A percentile compares a stretch with the other conserved stretches of the same genome.
Evolutionary conservation across 225 moss, liverwort and hornwort genomes (phyloP).

Genomic region (Straminergon stramineum): DNA sequence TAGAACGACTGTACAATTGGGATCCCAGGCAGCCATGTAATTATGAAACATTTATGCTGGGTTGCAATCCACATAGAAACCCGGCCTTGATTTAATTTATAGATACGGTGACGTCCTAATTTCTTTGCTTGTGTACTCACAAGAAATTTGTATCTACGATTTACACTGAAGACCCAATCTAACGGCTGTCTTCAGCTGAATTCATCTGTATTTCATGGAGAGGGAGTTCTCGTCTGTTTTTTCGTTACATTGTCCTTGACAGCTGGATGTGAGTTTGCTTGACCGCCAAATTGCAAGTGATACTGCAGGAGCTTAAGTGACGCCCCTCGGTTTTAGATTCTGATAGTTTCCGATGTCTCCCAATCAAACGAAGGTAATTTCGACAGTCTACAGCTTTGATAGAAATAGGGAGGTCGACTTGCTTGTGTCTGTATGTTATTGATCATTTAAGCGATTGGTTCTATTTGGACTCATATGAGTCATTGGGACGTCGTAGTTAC

Average conservation of each 20-base stretch:
- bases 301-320: neutral
- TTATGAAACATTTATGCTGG: constrained; percentile 6
- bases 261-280: neutral
- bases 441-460: neutral
- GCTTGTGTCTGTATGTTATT: neutral
- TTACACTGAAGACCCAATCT: neutral
- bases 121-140: constrained; percentile 3
- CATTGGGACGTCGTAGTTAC: neutral
- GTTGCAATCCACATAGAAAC: neutral
- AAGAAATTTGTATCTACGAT: neutral
- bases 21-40: constrained; percentile 3
- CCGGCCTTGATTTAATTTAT: neutral
- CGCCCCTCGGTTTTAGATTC: neutral
- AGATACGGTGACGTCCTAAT: neutral
- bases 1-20: constrained; percentile 3
- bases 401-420: neutral
- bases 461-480: neutral
- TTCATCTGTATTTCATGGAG: neutral
- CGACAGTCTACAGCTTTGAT: neutral
- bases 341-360: neutral
- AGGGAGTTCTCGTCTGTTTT: neutral
- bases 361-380: neutral
- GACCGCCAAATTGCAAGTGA: neutral
- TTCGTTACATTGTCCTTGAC: neutral
- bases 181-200: constrained; percentile 1